These are phyloP conservation scores for Pyrenopolyporus hunteri DNA, from an alignment of 495 filamentous ascomycete genomes.

Conservation along the genomic window DNA sequence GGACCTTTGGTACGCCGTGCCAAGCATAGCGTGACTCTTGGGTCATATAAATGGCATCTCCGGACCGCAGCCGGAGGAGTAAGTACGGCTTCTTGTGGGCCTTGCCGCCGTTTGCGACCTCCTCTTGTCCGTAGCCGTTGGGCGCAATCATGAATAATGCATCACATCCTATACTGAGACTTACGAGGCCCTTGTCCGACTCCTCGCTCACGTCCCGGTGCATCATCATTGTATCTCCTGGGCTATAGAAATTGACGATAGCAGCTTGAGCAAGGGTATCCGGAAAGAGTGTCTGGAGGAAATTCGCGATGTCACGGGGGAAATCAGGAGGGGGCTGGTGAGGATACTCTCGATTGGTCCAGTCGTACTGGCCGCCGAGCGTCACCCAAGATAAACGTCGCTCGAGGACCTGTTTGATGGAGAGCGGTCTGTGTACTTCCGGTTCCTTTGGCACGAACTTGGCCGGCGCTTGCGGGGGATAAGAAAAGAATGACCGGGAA, in stretches of 20 bases:
- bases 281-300: slow-evolving; percentile 71
- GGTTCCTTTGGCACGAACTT: slow-evolving; percentile 71
- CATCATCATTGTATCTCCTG: slow-evolving; percentile 83
- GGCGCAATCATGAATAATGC: slow-evolving; percentile 75
- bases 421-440: slow-evolving; percentile 69
- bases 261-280: slow-evolving; percentile 80
- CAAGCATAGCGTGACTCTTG: slow-evolving; percentile 81
- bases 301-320: slow-evolving; percentile 69
- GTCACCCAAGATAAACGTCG: slow-evolving; percentile 91
- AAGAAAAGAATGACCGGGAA: slow-evolving; percentile 54
- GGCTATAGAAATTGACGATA: slow-evolving; percentile 88
- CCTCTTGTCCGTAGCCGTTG: slow-evolving; percentile 44
- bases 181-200: slow-evolving; percentile 74
- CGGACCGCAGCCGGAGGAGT: slow-evolving; percentile 72
- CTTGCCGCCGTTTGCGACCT: slow-evolving; percentile 12
- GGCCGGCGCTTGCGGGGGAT: slow-evolving; percentile 41
- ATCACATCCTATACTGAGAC: slow-evolving; percentile 87
- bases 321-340: slow-evolving; percentile 68
- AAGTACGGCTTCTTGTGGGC: slow-evolving; percentile 52
- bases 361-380: slow-evolving; percentile 92
- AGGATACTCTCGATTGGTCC: slow-evolving; percentile 85
- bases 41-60: slow-evolving; percentile 84
- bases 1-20: slow-evolving; percentile 88
- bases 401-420: slow-evolving; percentile 67
- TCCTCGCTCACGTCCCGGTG: slow-evolving; percentile 91